Percentiles rank a stretch among this genome's conserved stretches.
Evolutionary conservation across 371 early-diverging fungal species (phyloP).

Genomic region (Fennellomyces sp.): DNA sequence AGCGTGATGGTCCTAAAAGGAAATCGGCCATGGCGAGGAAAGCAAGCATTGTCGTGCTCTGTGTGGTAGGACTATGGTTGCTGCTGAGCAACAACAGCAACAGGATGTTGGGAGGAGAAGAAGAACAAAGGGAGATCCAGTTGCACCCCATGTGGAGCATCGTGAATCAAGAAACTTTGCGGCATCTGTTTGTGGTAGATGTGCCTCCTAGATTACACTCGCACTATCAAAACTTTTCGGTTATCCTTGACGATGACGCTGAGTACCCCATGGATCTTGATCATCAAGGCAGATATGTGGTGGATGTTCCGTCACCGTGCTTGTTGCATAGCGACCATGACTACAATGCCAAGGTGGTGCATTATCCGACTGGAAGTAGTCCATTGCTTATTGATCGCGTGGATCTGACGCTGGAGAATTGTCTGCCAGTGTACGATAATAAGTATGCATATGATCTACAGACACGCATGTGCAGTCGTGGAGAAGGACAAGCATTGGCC

Average conservation of each 20-base stretch:
- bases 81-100: neutral
- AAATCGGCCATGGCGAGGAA: too few relatives aligned
- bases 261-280: neutral
- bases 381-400: neutral
- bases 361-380: neutral
- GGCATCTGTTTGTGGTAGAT: constrained; percentile 8
- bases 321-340: constrained; percentile 8
- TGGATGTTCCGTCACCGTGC: constrained; percentile 18
- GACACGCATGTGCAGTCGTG: too few relatives aligned
- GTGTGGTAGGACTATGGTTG: too few relatives aligned
- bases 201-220: neutral
- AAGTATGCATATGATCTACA: too few relatives aligned
- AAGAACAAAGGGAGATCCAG: neutral
- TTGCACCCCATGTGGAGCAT: constrained; percentile 13
- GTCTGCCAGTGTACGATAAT: constrained; percentile 8
- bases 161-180: constrained; percentile 6
- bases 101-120: neutral
- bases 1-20: too few relatives aligned
- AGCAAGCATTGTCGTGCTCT: too few relatives aligned
- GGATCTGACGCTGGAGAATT: neutral
- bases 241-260: neutral
- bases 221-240: constrained; percentile 1
- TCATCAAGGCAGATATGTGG: constrained; percentile 4
- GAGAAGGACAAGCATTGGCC: too few relatives aligned
- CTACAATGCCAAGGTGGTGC: neutral